These are phyloP conservation scores for Lasiosphaeria hispida DNA, from an alignment of 495 filamentous ascomycete species.

Conservation along the genomic window DNA sequence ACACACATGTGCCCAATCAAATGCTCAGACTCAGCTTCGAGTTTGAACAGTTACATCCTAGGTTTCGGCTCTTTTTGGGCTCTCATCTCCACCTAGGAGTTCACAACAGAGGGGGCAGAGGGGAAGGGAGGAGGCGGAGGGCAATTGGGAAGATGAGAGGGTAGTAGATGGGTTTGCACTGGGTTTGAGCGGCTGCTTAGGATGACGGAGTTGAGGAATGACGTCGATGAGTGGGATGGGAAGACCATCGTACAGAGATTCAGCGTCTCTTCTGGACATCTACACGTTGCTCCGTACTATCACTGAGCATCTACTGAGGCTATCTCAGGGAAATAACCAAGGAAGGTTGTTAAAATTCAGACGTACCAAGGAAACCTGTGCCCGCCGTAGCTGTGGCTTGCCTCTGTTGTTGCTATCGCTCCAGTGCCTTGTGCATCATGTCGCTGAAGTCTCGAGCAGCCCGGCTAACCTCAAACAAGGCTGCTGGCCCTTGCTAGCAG, in stretches of 20 bases:
- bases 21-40: background rate
- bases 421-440: too few relatives aligned
- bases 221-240: background rate
- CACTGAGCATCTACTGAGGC: background rate
- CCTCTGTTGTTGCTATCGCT: too few relatives aligned
- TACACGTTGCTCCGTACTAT: constrained; percentile 3
- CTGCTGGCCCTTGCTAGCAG: too few relatives aligned
- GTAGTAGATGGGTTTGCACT: too few relatives aligned
- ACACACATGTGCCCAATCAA: background rate
- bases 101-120: background rate
- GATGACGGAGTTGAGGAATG: too few relatives aligned
- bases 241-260: background rate
- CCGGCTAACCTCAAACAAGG: too few relatives aligned
- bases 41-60: background rate
- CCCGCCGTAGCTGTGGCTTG: too few relatives aligned
- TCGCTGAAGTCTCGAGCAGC: too few relatives aligned
- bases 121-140: background rate
- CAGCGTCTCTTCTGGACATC: constrained; percentile 2
- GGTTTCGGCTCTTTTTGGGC: background rate
- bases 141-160: background rate
- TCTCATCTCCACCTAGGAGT: background rate
- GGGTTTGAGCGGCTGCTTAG: too few relatives aligned
- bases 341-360: too few relatives aligned
- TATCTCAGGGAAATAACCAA: background rate
- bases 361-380: too few relatives aligned